phyloP scores from a whole-genome alignment of 345 rosid species.

The Leavenworthia alabamica region DNA sequence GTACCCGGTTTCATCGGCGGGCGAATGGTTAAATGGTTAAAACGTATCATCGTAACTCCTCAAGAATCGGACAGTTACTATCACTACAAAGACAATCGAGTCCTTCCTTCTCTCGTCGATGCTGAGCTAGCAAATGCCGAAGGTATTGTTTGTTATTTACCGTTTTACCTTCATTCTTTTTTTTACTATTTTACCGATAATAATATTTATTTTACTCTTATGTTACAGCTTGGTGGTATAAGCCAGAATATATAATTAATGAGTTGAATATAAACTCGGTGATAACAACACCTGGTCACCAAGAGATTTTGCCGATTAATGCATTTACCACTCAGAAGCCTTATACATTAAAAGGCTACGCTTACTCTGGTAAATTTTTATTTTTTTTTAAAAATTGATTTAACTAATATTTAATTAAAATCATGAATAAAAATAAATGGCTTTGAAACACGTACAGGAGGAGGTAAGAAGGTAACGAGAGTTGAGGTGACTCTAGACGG shows the following conservation, averaged over 20 bases:
- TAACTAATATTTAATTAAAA: neutral
- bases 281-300: conserved; percentile 82
- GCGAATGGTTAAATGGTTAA: too few species aligned
- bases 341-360: conserved; percentile 67
- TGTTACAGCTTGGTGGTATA: conserved; percentile 88
- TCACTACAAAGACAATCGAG: conserved; percentile 75
- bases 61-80: conserved; percentile 69
- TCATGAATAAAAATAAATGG: neutral
- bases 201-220: neutral
- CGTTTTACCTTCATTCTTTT: neutral
- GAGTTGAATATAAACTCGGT: conserved; percentile 87
- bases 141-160: conserved; percentile 41
- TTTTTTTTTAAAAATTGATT: neutral
- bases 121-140: conserved; percentile 81
- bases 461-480: conserved; percentile 92
- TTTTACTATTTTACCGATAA: neutral
- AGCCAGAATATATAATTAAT: conserved; percentile 72
- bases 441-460: conserved; percentile 46
- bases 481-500: conserved; percentile 90
- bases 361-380: conserved; percentile 93
- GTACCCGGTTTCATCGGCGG: too few species aligned
- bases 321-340: conserved; percentile 80
- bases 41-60: too few species aligned
- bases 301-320: conserved; percentile 74
- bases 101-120: conserved; percentile 83